These are phyloP conservation scores for Suillus subluteus DNA, from an alignment of 768 basidiomycete species.

Conservation along the genomic window DNA sequence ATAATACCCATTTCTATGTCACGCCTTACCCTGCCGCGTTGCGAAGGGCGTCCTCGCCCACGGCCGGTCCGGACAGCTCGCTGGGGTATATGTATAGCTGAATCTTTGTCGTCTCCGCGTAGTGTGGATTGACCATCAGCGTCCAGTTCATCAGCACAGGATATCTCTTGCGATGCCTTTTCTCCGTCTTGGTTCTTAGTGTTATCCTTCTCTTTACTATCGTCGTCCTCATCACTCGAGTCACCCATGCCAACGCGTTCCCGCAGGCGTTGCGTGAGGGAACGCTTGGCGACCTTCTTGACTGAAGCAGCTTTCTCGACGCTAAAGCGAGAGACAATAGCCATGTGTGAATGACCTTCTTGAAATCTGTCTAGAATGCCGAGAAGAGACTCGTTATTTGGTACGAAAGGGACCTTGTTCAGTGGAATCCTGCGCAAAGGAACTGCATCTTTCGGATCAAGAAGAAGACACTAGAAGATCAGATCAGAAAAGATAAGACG, in stretches of 20 bases:
- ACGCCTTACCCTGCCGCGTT: slow-evolving; percentile 16
- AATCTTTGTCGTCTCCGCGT: slow-evolving; percentile 26
- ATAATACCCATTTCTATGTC: slow-evolving; percentile 30
- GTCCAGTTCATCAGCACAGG: slow-evolving; percentile 37
- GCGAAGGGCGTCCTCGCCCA: slow-evolving; percentile 20
- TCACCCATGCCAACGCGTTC: slow-evolving; percentile 76
- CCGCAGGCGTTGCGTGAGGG: slow-evolving; percentile 77
- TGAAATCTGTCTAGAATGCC: slow-evolving; percentile 89
- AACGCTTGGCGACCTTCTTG: slow-evolving; percentile 81
- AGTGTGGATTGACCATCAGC: slow-evolving; percentile 35
- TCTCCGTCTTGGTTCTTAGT: slow-evolving; percentile 24
- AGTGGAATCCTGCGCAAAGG: slow-evolving; percentile 84
- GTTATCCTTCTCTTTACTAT: slow-evolving; percentile 23
- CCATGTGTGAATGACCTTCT: slow-evolving; percentile 91
- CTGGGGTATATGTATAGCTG: slow-evolving; percentile 18
- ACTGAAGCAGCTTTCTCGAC: slow-evolving; percentile 76
- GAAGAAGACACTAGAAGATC: slow-evolving; percentile 60
- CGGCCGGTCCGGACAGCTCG: slow-evolving; percentile 16
- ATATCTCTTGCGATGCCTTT: slow-evolving; percentile 30
- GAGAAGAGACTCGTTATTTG: slow-evolving; percentile 83
- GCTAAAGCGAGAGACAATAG: slow-evolving; percentile 81
- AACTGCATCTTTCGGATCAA: slow-evolving; percentile 87
- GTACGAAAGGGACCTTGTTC: slow-evolving; percentile 86
- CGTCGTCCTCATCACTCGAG: slow-evolving; percentile 46
- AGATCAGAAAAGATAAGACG: background rate